phyloP scores from a whole-genome alignment of 1,139 yeast genomes.

The Taiozyma sp. region DNA sequence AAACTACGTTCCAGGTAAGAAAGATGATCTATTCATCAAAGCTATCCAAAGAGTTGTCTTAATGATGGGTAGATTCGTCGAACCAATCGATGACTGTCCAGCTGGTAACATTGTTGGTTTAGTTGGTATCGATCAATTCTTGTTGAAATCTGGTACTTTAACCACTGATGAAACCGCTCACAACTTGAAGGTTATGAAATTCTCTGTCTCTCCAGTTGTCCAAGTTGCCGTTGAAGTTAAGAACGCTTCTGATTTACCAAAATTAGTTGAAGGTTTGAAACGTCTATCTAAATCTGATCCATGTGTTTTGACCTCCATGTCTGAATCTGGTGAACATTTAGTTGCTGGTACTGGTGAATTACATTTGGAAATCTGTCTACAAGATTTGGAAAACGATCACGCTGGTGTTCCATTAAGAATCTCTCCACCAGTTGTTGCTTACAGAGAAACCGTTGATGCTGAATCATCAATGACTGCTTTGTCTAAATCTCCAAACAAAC shows the following conservation, averaged over 20 bases:
- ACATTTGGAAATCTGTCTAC: slow-evolving; percentile 97
- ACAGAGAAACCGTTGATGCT: slow-evolving; percentile 96
- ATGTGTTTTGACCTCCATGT: slow-evolving; percentile 86
- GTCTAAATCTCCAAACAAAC: slow-evolving; percentile 99
- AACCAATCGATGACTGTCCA: slow-evolving; percentile 99
- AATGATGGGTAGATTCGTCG: slow-evolving; percentile 99
- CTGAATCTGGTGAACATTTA: slow-evolving; percentile 98
- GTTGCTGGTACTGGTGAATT: slow-evolving; percentile 99
- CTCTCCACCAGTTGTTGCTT: slow-evolving; percentile 97
- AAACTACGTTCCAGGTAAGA: slow-evolving; percentile 97
- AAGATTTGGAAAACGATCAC: slow-evolving; percentile 97
- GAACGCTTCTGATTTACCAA: slow-evolving; percentile 99
- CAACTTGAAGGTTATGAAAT: slow-evolving; percentile 99
- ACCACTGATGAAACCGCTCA: slow-evolving; percentile 96
- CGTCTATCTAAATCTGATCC: slow-evolving; percentile 99
- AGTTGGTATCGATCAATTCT: slow-evolving; percentile 99
- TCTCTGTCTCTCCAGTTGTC: slow-evolving; percentile 99
- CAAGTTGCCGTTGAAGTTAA: slow-evolving; percentile 99
- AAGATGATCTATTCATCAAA: slow-evolving; percentile 96
- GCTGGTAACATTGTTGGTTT: slow-evolving; percentile 99
- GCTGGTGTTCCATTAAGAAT: slow-evolving; percentile 99
- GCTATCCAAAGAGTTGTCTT: slow-evolving; percentile 98
- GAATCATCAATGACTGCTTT: slow-evolving; percentile 95
- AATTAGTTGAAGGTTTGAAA: slow-evolving; percentile 99
- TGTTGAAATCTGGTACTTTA: slow-evolving; percentile 98